These are phyloP conservation scores for Polyrhizophydium stewartii DNA, from an alignment of 371 early-diverging fungal species.

Conservation along the genomic window DNA sequence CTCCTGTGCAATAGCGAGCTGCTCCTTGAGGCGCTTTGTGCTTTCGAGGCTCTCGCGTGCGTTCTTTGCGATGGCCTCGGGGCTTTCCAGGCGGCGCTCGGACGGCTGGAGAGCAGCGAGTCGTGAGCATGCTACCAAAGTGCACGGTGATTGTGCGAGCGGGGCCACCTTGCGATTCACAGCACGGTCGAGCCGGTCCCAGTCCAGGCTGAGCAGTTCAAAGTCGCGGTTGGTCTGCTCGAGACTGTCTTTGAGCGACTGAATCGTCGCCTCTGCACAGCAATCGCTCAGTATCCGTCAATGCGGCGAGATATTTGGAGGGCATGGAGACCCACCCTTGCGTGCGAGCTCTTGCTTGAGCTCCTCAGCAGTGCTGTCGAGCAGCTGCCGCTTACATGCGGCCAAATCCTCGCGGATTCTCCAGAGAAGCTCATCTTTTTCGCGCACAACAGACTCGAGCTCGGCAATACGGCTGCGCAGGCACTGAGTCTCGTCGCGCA, in stretches of 20 bases:
- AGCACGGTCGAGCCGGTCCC: conserved; percentile 39
- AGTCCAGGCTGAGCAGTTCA: conserved; percentile 42
- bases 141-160: no score
- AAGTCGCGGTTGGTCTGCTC: conserved; percentile 35
- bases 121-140: no score
- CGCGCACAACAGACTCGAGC: neutral
- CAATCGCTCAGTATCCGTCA: no score
- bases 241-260: conserved; percentile 19
- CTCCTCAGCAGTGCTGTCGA: neutral
- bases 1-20: conserved; percentile 17
- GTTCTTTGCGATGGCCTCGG: neutral
- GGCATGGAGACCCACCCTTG: neutral
- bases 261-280: conserved; percentile 26
- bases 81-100: no score
- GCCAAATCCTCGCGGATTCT: conserved; percentile 6
- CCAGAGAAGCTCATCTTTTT: conserved; percentile 11
- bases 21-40: conserved; percentile 13
- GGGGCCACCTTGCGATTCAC: no score
- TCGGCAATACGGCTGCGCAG: neutral
- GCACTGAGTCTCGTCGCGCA: conserved; percentile 1
- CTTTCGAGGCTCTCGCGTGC: neutral
- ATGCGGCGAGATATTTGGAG: conserved; percentile 1
- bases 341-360: neutral
- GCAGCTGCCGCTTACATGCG: neutral
- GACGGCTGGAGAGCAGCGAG: no score